phyloP scores from a whole-genome alignment of 306 rosid genomes.

The Lagenaria siceraria region DNA sequence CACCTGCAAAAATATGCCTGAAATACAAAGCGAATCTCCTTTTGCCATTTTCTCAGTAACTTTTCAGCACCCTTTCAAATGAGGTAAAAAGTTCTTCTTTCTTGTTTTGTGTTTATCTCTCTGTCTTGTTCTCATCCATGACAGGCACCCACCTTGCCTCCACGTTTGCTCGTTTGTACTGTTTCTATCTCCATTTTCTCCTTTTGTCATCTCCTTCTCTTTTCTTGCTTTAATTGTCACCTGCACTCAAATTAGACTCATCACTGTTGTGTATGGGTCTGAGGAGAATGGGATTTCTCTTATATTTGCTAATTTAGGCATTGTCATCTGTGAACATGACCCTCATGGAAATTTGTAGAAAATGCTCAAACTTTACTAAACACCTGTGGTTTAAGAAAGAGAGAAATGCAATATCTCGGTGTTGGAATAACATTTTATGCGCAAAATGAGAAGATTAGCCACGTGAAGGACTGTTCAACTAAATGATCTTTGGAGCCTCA shows the following conservation, averaged over 20 bases:
- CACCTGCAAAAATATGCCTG: conserved; percentile 7
- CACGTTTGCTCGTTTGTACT: conserved; percentile 20
- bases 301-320: conserved; percentile 3
- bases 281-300: not conserved
- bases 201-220: conserved; percentile 22
- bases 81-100: conserved; percentile 34
- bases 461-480: not conserved
- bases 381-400: not conserved
- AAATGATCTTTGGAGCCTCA: not conserved
- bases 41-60: conserved; percentile 7
- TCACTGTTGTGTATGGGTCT: not conserved
- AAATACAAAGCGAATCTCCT: conserved; percentile 6
- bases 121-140: conserved; percentile 66
- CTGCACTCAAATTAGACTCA: conserved; percentile 31
- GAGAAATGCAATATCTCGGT: not conserved
- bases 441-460: not conserved
- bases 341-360: not conserved
- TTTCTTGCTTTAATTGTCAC: conserved; percentile 34
- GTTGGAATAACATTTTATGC: not conserved
- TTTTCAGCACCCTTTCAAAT: conserved; percentile 34
- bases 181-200: conserved; percentile 19
- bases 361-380: not conserved
- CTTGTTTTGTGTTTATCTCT: conserved; percentile 47
- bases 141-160: conserved; percentile 57
- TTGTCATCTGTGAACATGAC: conserved; percentile 1